Evolutionary conservation across 2,329 filamentous ascomycete genomes (phyloP).

Genomic region (Fusarium avenaceum): DNA sequence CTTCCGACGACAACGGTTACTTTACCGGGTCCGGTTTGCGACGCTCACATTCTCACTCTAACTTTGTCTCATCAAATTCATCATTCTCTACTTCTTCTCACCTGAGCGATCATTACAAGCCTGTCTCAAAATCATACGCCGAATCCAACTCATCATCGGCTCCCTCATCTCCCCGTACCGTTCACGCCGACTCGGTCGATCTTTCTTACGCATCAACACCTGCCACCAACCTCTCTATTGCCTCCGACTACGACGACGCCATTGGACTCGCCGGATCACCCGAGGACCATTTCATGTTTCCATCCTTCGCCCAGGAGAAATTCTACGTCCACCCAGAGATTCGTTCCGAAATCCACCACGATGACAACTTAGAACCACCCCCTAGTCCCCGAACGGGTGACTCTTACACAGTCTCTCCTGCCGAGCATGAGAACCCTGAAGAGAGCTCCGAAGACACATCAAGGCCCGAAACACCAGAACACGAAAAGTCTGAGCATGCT

Average conservation of each 20-base stretch:
- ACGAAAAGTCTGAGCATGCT: slow-evolving; percentile 66
- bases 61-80: slow-evolving; percentile 62
- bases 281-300: slow-evolving; percentile 63
- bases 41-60: slow-evolving; percentile 72
- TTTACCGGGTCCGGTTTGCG: slow-evolving; percentile 68
- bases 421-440: slow-evolving; percentile 66
- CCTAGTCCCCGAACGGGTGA: slow-evolving; percentile 64
- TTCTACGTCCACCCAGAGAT: slow-evolving; percentile 57
- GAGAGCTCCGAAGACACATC: slow-evolving; percentile 57
- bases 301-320: slow-evolving; percentile 61
- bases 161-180: slow-evolving; percentile 68
- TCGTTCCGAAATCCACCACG: slow-evolving; percentile 42
- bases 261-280: slow-evolving; percentile 60
- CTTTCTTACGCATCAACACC: slow-evolving; percentile 74
- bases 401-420: slow-evolving; percentile 66
- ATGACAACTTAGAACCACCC: slow-evolving; percentile 63
- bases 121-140: slow-evolving; percentile 59
- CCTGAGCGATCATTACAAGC: slow-evolving; percentile 62
- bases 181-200: slow-evolving; percentile 66
- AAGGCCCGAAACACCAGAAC: slow-evolving; percentile 69
- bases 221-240: slow-evolving; percentile 72
- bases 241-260: slow-evolving; percentile 67
- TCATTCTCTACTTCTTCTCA: slow-evolving; percentile 62
- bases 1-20: slow-evolving; percentile 69
- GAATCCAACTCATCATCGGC: slow-evolving; percentile 66